These are phyloP conservation scores for Zoysia pacifica DNA, from an alignment of 176 grass and related monocot species.

Conservation along the genomic window DNA sequence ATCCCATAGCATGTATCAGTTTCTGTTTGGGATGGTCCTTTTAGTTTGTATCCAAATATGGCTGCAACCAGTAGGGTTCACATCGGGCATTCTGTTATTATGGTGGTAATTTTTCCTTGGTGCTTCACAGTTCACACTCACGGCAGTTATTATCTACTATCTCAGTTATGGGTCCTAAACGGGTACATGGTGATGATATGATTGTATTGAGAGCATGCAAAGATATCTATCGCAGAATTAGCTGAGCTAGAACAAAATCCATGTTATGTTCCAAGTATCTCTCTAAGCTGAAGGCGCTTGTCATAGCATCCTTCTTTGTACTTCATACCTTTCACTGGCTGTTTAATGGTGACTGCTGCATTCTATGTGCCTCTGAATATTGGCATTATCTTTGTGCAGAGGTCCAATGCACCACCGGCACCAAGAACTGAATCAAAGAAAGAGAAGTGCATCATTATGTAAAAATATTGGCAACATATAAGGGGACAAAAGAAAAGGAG, in stretches of 20 bases:
- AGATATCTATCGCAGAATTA: neutral
- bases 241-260: neutral
- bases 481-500: slow-evolving; percentile 2
- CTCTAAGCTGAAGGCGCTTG: neutral
- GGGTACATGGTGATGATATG: neutral
- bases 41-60: slow-evolving; percentile 10
- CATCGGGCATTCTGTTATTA: neutral
- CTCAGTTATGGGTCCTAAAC: neutral
- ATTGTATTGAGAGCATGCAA: neutral
- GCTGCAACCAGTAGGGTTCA: neutral
- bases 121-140: neutral
- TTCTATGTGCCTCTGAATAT: slow-evolving; percentile 6
- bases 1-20: neutral
- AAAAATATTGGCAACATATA: slow-evolving; percentile 39
- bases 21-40: neutral
- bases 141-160: neutral
- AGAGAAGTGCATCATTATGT: slow-evolving; percentile 85
- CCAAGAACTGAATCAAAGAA: slow-evolving; percentile 68
- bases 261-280: neutral
- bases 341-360: neutral
- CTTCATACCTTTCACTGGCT: neutral
- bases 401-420: slow-evolving; percentile 41
- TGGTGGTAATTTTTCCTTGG: neutral
- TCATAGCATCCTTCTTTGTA: neutral
- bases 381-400: slow-evolving; percentile 34